Conservation (phyloP, 305 asterid species). For the Fraxinus angustifolia region DNA sequence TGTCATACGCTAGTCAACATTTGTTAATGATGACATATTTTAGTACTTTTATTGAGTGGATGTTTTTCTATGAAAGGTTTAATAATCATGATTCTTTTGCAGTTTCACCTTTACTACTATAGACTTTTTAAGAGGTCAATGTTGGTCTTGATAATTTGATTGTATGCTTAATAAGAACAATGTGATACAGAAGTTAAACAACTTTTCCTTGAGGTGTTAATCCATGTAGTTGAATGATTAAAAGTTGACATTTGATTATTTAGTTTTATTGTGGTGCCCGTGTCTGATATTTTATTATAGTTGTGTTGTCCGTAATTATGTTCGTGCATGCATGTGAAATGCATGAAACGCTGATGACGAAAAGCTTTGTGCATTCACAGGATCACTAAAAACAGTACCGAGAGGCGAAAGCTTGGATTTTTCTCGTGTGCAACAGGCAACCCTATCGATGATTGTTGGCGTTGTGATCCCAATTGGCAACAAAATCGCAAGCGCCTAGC, state of each 20-base stretch:
- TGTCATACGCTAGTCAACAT: neutral
- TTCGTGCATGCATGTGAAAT: neutral
- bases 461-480: slow-evolving; percentile 79
- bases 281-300: neutral
- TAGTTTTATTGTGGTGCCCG: neutral
- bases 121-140: neutral
- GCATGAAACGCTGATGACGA: neutral
- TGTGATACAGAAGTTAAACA: neutral
- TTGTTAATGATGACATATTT: neutral
- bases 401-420: slow-evolving; percentile 73
- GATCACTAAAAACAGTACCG: slow-evolving; percentile 74
- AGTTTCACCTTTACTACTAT: neutral
- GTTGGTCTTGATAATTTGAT: neutral
- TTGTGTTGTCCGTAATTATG: neutral
- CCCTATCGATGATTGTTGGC: slow-evolving; percentile 98
- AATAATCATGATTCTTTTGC: neutral
- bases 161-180: neutral
- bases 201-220: neutral
- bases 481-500: slow-evolving; percentile 73
- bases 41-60: neutral
- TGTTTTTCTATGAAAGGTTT: neutral
- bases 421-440: slow-evolving; percentile 90
- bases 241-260: neutral
- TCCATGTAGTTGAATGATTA: neutral
- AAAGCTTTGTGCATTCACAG: slow-evolving; percentile 33